Evolutionary conservation across 306 rosid genomes (phyloP).

Genomic region (Prunus mume): DNA sequence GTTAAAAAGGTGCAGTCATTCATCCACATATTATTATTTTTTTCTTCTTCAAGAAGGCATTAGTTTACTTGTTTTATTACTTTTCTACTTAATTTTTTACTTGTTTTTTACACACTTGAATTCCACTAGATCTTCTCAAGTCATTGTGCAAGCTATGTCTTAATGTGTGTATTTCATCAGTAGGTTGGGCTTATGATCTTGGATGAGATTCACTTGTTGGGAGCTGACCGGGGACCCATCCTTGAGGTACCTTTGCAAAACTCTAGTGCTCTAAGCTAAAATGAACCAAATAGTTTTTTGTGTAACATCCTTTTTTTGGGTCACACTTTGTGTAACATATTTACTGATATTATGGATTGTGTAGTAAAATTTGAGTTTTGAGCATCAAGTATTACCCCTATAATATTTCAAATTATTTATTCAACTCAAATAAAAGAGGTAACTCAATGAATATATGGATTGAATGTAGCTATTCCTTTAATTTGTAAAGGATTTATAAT

Average conservation of each 20-base stretch:
- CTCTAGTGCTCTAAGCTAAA: conserved; percentile 6
- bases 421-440: background rate
- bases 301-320: background rate
- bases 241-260: conserved; percentile 69
- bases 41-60: background rate
- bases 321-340: too few species aligned
- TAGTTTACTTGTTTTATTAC: background rate
- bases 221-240: conserved; percentile 99
- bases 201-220: conserved; percentile 96
- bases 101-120: conserved; percentile 6
- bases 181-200: conserved; percentile 92
- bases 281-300: background rate
- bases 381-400: too few species aligned
- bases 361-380: too few species aligned
- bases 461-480: too few species aligned
- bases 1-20: conserved; percentile 71
- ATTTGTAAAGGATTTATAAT: too few species aligned
- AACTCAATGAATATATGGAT: too few species aligned
- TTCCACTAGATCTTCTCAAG: conserved; percentile 22
- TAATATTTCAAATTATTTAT: background rate
- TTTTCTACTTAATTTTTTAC: background rate
- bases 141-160: background rate
- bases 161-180: conserved; percentile 22
- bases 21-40: background rate
- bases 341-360: too few species aligned